Evolutionary conservation across 2,329 filamentous ascomycete species (phyloP).

Genomic region (Colletotrichum sp.): DNA sequence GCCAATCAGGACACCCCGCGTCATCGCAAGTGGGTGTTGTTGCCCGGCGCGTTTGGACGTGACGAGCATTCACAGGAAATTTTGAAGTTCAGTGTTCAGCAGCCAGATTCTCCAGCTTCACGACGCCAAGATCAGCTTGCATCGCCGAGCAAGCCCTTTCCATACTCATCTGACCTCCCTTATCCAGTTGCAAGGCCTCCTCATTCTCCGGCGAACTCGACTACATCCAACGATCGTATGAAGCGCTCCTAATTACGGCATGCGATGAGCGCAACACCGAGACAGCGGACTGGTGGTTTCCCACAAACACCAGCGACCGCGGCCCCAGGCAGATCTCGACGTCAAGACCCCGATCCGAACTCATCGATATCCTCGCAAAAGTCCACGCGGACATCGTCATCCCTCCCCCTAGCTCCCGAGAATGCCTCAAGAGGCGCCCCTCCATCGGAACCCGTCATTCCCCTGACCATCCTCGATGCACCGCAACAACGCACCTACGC

Average conservation of each 20-base stretch:
- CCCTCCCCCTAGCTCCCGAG: conserved; percentile 53
- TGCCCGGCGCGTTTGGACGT: conserved; percentile 40
- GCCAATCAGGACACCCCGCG: not conserved
- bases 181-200: not conserved
- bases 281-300: conserved; percentile 80
- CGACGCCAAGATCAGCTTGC: conserved; percentile 8
- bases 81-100: conserved; percentile 10
- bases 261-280: conserved; percentile 85
- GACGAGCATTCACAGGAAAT: conserved; percentile 30
- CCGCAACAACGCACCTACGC: conserved; percentile 91
- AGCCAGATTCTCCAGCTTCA: not conserved
- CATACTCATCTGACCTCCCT: not conserved
- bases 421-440: conserved; percentile 27
- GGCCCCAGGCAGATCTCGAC: conserved; percentile 37
- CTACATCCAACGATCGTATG: conserved; percentile 1
- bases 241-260: conserved; percentile 43
- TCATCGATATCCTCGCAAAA: conserved; percentile 10
- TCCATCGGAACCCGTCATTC: conserved; percentile 70
- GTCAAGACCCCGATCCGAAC: conserved; percentile 28
- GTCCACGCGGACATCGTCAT: conserved; percentile 23
- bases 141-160: conserved; percentile 1
- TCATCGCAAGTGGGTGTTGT: conserved; percentile 15
- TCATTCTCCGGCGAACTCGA: not conserved
- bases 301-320: conserved; percentile 71
- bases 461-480: conserved; percentile 81